Evolutionary conservation across 768 basidiomycete genomes (phyloP).

Genomic region (Kwoniella sp.): DNA sequence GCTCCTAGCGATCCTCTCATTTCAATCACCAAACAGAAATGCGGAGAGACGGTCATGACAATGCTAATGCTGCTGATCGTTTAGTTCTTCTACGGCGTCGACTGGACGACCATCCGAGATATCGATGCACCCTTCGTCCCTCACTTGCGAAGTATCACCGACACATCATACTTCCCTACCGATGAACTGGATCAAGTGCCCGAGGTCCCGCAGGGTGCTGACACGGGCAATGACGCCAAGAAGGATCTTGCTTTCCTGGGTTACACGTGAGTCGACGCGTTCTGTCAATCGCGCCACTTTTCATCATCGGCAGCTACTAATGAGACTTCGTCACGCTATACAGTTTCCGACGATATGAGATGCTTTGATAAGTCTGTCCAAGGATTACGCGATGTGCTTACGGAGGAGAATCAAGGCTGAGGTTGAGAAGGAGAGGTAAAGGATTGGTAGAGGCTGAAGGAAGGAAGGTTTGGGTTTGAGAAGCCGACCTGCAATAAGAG

Average conservation of each 20-base stretch:
- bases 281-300: not conserved
- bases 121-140: slow-evolving; percentile 98
- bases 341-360: slow-evolving; percentile 55
- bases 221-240: slow-evolving; percentile 52
- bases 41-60: not conserved
- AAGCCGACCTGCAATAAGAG: no score
- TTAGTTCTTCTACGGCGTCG: slow-evolving; percentile 69
- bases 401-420: not conserved
- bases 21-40: not conserved
- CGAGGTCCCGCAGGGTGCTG: slow-evolving; percentile 60
- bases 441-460: no score
- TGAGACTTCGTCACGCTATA: not conserved
- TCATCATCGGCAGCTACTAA: not conserved
- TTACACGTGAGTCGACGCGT: slow-evolving; percentile 55
- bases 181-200: slow-evolving; percentile 83
- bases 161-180: slow-evolving; percentile 97
- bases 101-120: slow-evolving; percentile 81
- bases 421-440: no score
- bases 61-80: no score
- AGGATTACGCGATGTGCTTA: not conserved
- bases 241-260: slow-evolving; percentile 68
- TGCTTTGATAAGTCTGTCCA: slow-evolving; percentile 28
- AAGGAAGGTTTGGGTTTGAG: no score
- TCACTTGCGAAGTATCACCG: slow-evolving; percentile 85
- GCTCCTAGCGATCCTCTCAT: not conserved